Conservation (phyloP, 345 rosid genomes). For the Physaria fendleri region DNA sequence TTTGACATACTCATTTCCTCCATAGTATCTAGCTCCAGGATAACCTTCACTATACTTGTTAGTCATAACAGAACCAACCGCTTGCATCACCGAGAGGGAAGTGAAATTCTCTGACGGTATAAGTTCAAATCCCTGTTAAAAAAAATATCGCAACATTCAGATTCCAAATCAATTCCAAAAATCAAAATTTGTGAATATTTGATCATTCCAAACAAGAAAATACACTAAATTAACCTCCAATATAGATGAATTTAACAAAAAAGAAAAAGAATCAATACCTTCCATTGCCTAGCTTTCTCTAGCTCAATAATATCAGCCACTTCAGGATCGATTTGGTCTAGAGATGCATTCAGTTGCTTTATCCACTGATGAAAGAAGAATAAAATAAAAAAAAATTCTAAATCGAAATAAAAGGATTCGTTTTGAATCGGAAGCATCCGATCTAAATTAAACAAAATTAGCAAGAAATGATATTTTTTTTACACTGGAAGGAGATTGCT, state of each 20-base stretch:
- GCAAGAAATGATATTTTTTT: neutral
- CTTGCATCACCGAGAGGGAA: slow-evolving; percentile 90
- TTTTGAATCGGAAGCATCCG: neutral
- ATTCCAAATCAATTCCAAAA: neutral
- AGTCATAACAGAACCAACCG: slow-evolving; percentile 95
- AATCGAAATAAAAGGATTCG: neutral
- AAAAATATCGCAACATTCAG: neutral
- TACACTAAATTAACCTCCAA: too few species aligned
- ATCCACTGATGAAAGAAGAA: slow-evolving; percentile 53
- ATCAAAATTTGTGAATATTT: neutral
- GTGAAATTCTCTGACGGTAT: slow-evolving; percentile 97
- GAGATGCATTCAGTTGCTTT: slow-evolving; percentile 70
- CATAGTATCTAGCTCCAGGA: slow-evolving; percentile 94
- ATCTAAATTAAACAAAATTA: too few species aligned
- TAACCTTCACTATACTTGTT: slow-evolving; percentile 97
- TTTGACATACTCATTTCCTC: slow-evolving; percentile 91
- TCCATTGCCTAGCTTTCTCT: slow-evolving; percentile 99
- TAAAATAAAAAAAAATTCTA: neutral
- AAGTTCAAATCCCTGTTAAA: slow-evolving; percentile 92
- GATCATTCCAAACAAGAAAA: neutral
- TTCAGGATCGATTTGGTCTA: slow-evolving; percentile 85
- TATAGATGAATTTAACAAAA: too few species aligned
- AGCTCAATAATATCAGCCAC: slow-evolving; percentile 79
- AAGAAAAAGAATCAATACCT: too few species aligned
- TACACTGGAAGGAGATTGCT: slow-evolving; percentile 59